A percentile compares a stretch with the other conserved stretches of the same genome.
Evolutionary conservation across 2,329 filamentous ascomycete species (phyloP).

Genomic region (Arthrinium puccinioides): DNA sequence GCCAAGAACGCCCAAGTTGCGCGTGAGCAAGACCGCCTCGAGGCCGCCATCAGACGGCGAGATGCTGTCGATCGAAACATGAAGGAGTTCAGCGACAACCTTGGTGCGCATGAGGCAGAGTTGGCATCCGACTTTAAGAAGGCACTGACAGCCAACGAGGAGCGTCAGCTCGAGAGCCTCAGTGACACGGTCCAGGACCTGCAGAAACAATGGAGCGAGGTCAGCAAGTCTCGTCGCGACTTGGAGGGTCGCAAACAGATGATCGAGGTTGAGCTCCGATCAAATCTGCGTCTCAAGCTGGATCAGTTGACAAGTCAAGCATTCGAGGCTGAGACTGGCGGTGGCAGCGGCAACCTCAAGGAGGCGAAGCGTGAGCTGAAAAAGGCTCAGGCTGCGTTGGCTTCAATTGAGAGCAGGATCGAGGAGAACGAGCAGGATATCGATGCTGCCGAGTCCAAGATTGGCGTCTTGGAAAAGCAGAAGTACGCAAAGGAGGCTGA

Average conservation of each 20-base stretch:
- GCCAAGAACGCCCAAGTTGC: conserved; percentile 69
- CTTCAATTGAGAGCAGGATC: conserved; percentile 60
- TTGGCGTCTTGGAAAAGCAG: conserved; percentile 30
- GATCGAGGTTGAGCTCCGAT: conserved; percentile 80
- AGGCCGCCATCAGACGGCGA: conserved; percentile 55
- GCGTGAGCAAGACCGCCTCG: conserved; percentile 65
- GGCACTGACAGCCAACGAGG: conserved; percentile 74
- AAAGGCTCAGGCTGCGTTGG: conserved; percentile 63
- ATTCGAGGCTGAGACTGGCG: conserved; percentile 57
- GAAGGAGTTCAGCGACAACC: conserved; percentile 66
- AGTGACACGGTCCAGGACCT: conserved; percentile 64
- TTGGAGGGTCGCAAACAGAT: conserved; percentile 75
- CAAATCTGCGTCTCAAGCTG: conserved; percentile 79
- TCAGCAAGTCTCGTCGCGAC: conserved; percentile 66
- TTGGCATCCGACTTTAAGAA: conserved; percentile 87
- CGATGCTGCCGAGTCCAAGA: conserved; percentile 40
- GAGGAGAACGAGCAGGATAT: conserved; percentile 68
- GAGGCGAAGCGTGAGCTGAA: conserved; percentile 77
- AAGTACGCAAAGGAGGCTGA: conserved; percentile 60
- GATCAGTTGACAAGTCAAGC: conserved; percentile 77
- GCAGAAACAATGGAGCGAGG: conserved; percentile 67
- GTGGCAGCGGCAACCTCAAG: conserved; percentile 60
- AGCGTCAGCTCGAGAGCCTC: conserved; percentile 68
- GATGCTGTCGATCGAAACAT: conserved; percentile 69
- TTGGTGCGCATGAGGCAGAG: conserved; percentile 73